Percentiles rank a stretch among this genome's conserved stretches.
These are phyloP conservation scores for Cercis canadensis DNA, from an alignment of 306 rosid genomes.

Conservation along the genomic window DNA sequence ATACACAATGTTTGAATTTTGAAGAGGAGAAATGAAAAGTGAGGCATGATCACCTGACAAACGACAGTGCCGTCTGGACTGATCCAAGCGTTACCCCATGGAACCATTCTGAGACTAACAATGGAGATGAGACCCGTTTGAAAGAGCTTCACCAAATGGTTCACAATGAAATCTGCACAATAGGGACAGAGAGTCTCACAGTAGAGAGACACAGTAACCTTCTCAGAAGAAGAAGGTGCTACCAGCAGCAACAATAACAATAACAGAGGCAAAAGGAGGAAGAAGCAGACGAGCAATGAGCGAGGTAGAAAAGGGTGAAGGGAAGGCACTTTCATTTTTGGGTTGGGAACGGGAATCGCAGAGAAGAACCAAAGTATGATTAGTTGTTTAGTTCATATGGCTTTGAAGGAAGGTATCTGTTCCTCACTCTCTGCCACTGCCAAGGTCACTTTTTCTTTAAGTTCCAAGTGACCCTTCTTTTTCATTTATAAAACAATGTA, in stretches of 20 bases:
- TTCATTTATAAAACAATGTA: no score
- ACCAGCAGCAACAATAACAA: constrained; percentile 42
- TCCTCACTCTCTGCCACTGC: neutral
- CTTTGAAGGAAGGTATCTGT: constrained; percentile 16
- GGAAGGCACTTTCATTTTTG: constrained; percentile 41
- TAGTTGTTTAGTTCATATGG: neutral
- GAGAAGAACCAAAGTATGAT: neutral
- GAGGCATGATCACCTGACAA: constrained; percentile 62
- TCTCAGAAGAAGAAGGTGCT: constrained; percentile 36
- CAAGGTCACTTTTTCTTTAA: neutral
- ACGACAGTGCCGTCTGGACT: constrained; percentile 52
- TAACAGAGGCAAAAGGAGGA: constrained; percentile 44
- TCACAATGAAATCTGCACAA: constrained; percentile 85
- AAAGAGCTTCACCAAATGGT: constrained; percentile 68
- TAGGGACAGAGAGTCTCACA: constrained; percentile 83
- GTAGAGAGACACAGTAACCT: constrained; percentile 71
- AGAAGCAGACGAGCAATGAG: constrained; percentile 65
- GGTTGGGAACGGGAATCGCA: neutral
- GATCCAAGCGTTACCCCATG: constrained; percentile 90
- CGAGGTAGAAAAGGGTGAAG: constrained; percentile 59
- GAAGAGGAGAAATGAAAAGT: neutral
- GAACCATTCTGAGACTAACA: constrained; percentile 76
- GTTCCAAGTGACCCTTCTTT: no score
- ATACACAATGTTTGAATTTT: no score
- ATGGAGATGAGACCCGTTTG: constrained; percentile 69